Base-by-base conservation (phyloP, 2,329 filamentous ascomycete genomes). In the Dactylonectria estremocensis region DNA sequence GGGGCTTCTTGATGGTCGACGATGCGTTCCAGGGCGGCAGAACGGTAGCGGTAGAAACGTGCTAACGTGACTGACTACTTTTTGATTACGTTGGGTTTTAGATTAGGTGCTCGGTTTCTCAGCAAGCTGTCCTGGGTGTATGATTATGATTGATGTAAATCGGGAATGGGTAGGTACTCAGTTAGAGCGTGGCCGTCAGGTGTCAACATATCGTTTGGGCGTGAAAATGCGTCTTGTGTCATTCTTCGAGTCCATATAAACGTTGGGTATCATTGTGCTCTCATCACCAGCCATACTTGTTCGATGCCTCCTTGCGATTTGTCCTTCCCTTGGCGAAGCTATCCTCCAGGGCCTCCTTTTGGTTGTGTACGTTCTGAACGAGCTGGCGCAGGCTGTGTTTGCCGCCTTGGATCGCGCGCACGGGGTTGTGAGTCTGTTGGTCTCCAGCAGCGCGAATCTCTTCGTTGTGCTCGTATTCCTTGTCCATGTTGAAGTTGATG, bases 381-480 rank as follows among this genome's bases (percentile, higher is more conserved):
- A 98, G 86, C 83, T 97, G 95, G 77, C 92, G 91, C 79, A 98
- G 85, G 76, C 89, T 97, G 82, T 98, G 95, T 83, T 98, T 98
- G 71, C 81, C 81, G 50, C 94, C 93, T 3, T 95, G 93, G 24
- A 93, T 91, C 77, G 97, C 92, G 58, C 94, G 92, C 63, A 98
- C 91, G 8, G 95, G 93, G 76, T 95, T 95, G 82, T 97, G 93
- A 56, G 90, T 88, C 61, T 91, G 90, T 76, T 90, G 84, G 79
- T 95, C 90, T 77, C 93, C 92, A 56, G 89, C 84, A 18, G 90
- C 88, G 11, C 94, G 89, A 22, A 97, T 78, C 72, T 87, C 86
- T 82, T 97, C 93, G 80, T 98, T 98, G 75, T 93, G 90, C 24
- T 88, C 89, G 80, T 98, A 98, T 82, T 98, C 95, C 65, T 86